Percentiles rank a stretch among this genome's conserved stretches.
phyloP scores from a whole-genome alignment of 2,329 filamentous ascomycete species.

The Scedosporium aurantiacum region DNA sequence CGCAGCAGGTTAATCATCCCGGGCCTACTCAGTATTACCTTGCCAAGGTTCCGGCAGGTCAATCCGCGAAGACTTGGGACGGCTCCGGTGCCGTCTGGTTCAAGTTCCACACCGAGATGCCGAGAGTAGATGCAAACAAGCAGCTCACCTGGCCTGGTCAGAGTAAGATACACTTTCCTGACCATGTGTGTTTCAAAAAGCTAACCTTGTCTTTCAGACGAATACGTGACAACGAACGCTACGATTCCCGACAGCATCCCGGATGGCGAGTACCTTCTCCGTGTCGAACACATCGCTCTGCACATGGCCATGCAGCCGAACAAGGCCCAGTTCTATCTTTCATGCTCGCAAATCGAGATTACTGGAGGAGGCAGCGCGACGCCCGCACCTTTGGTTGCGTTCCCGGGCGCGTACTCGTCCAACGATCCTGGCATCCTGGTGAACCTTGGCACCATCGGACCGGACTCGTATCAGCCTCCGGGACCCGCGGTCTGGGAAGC shows the following conservation, averaged over 20 bases:
- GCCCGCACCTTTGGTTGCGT: slow-evolving; percentile 31
- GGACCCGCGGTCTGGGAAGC: slow-evolving; percentile 3
- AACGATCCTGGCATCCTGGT: slow-evolving; percentile 35
- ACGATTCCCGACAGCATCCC: slow-evolving; percentile 23
- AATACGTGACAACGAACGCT: slow-evolving; percentile 20
- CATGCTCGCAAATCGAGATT: slow-evolving; percentile 21
- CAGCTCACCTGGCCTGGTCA: slow-evolving; percentile 29
- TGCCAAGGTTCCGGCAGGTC: slow-evolving; percentile 23
- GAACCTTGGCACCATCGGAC: slow-evolving; percentile 13
- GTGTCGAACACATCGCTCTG: slow-evolving; percentile 26
- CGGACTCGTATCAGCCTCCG: slow-evolving; percentile 5
- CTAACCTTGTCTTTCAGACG: slow-evolving; percentile 12
- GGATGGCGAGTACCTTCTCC: slow-evolving; percentile 25
- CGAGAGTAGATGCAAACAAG: slow-evolving; percentile 32
- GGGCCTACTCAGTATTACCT: slow-evolving; percentile 29
- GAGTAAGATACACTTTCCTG: slow-evolving; percentile 14
- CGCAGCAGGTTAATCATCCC: slow-evolving; percentile 18
- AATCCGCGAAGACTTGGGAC: slow-evolving; percentile 22
- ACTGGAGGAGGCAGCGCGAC: slow-evolving; percentile 21
- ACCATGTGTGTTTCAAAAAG: not conserved
- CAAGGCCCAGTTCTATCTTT: slow-evolving; percentile 27
- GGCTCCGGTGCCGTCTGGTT: slow-evolving; percentile 26
- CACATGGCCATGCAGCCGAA: slow-evolving; percentile 24
- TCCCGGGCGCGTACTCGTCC: slow-evolving; percentile 42
- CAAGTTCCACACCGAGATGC: slow-evolving; percentile 21